Base-by-base conservation (phyloP, 495 filamentous ascomycete genomes). In the Sabuloglossum arenarium region DNA sequence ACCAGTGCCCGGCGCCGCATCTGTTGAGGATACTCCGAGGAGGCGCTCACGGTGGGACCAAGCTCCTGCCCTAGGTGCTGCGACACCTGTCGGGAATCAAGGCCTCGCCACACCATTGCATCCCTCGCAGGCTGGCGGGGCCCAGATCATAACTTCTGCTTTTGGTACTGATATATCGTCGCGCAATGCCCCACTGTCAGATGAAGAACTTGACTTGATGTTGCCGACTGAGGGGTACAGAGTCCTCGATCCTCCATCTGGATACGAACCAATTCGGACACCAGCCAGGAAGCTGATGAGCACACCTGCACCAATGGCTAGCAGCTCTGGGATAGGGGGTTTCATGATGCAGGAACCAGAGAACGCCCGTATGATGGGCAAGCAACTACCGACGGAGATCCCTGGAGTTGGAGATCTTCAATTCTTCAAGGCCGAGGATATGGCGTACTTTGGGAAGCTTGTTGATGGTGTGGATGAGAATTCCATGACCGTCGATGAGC, bases 271-370 rank as follows among this genome's bases (percentile, higher is more conserved):
- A n/a, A 79, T 86, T 23, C 77, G 84, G 57, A 81, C 79, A 11
- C 80, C 85, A 30, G 76, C 86, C 1, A 80, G 85, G 59, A 89
- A 86, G 64, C 68, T 88, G 56, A 81, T 82, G 69, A 75, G 79
- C n/a, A 84, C 86, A 5, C 87, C 87, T 32, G 75, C 79, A 39
- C 75, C 79, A 11, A 67, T 81, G 42, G 73, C 78, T 43, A 77
- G 77, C 55, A 73, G 78, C 6, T 75, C 77, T 54, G 77, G 77
- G 19, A 74, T 80, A 59, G 81, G 81, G 58, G 91, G 90, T 4
- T 97, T 96, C 72, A 94, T 94, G 86, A 93, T 94, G 83, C 93
- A 97, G 66, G 88, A 97, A 62, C 84, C 89, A 1, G 88, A 90
- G 59, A 88, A 79, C 63, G 79, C 78, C 55, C 77, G 83, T 59